Percentiles rank a stretch among this genome's conserved stretches.
Conservation (phyloP, 352 stramenopile species). For the Phytophthora palmivora region DNA sequence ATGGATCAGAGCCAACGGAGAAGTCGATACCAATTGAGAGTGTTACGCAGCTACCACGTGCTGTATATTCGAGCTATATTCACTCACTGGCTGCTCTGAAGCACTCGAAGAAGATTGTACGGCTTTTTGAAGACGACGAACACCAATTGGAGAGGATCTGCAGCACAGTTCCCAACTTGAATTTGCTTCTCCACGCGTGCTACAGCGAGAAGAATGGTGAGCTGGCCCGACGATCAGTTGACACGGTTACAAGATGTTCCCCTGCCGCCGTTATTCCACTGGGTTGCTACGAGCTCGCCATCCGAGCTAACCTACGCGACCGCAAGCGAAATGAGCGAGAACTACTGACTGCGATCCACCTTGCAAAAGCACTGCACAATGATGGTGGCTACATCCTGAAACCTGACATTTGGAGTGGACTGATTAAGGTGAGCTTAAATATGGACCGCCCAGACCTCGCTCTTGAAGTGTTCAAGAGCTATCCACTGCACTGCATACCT, state of each 20-base stretch:
- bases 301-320: slow-evolving; percentile 42
- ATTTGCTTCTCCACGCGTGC: slow-evolving; percentile 41
- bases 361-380: slow-evolving; percentile 38
- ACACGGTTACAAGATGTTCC: slow-evolving; percentile 31
- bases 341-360: slow-evolving; percentile 46
- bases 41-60: slow-evolving; percentile 22
- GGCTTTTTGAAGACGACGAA: slow-evolving; percentile 36
- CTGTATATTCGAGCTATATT: slow-evolving; percentile 39
- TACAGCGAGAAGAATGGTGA: slow-evolving; percentile 40
- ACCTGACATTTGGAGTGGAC: slow-evolving; percentile 48
- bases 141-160: slow-evolving; percentile 34
- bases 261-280: slow-evolving; percentile 40
- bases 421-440: slow-evolving; percentile 57
- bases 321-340: slow-evolving; percentile 33
- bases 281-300: slow-evolving; percentile 45
- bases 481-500: slow-evolving; percentile 41
- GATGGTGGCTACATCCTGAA: slow-evolving; percentile 54
- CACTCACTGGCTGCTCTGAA: slow-evolving; percentile 34
- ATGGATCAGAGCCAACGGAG: not conserved
- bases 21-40: slow-evolving; percentile 11
- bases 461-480: slow-evolving; percentile 54
- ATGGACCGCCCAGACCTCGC: slow-evolving; percentile 40
- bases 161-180: slow-evolving; percentile 33
- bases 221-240: slow-evolving; percentile 39
- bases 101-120: slow-evolving; percentile 39